phyloP scores from a whole-genome alignment of 2,329 filamentous ascomycete genomes.

The Leptosphaerulina australis region DNA sequence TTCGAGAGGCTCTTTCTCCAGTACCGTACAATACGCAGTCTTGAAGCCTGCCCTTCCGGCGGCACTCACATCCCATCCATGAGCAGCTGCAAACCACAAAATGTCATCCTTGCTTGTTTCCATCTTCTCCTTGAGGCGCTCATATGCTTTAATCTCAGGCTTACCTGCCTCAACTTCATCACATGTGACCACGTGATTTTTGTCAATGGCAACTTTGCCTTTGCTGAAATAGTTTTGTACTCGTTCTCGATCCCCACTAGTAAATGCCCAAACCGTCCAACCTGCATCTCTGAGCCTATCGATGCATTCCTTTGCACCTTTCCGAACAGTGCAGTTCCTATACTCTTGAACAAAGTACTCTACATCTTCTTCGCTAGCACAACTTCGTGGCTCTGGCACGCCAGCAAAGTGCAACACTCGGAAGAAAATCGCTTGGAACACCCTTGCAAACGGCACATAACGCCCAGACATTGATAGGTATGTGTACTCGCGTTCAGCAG shows the following conservation, averaged over 20 bases:
- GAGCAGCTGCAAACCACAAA: conserved; percentile 64
- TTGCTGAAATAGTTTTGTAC: conserved; percentile 61
- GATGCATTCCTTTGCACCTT: conserved; percentile 53
- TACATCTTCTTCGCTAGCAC: conserved; percentile 54
- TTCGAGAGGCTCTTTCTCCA: conserved; percentile 58
- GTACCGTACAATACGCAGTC: conserved; percentile 60
- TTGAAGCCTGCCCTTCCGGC: conserved; percentile 59
- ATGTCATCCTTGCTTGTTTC: conserved; percentile 39
- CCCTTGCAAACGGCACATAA: conserved; percentile 52
- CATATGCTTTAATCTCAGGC: conserved; percentile 57
- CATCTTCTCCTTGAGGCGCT: conserved; percentile 52
- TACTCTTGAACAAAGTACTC: conserved; percentile 51
- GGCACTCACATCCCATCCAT: conserved; percentile 65
- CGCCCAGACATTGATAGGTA: conserved; percentile 55
- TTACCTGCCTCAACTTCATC: conserved; percentile 58
- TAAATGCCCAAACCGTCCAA: conserved; percentile 62
- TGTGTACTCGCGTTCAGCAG: conserved; percentile 58
- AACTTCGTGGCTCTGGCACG: conserved; percentile 50
- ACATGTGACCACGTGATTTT: conserved; percentile 60
- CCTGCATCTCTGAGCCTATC: conserved; percentile 52
- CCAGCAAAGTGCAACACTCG: conserved; percentile 56
- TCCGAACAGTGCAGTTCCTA: conserved; percentile 39
- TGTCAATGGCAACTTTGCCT: conserved; percentile 57
- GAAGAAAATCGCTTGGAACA: conserved; percentile 57
- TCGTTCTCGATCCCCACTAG: conserved; percentile 57